Percentiles rank a stretch among this genome's conserved stretches.
phyloP scores from a whole-genome alignment of 306 rosid species.

The Cercis canadensis region DNA sequence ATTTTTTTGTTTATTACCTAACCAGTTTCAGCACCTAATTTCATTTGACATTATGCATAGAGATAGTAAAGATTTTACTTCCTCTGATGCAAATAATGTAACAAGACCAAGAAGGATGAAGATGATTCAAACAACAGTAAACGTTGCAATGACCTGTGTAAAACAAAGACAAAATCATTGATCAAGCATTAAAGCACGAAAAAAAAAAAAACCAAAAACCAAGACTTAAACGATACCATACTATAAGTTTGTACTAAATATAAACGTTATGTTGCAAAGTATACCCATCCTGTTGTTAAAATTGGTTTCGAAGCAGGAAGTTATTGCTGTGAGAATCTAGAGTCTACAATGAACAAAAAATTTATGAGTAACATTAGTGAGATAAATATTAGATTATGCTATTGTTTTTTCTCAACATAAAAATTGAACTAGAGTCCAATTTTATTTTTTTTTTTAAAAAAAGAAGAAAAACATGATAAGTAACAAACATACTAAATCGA shows the following conservation, averaged over 20 bases:
- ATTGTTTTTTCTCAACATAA: too few relatives aligned
- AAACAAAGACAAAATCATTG: not conserved
- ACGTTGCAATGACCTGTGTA: constrained; percentile 44
- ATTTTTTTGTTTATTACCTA: too few relatives aligned
- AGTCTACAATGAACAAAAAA: constrained; percentile 32
- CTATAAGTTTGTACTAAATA: not conserved
- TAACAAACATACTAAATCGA: not conserved
- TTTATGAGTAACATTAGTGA: not conserved
- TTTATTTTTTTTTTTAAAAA: not conserved
- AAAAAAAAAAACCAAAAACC: not conserved
- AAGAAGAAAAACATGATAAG: not conserved
- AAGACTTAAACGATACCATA: not conserved
- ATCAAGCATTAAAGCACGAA: not conserved
- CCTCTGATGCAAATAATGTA: constrained; percentile 45
- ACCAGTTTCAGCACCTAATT: constrained; percentile 4
- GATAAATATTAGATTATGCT: not conserved
- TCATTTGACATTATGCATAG: constrained; percentile 2
- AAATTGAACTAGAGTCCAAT: not conserved
- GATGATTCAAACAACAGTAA: constrained; percentile 40
- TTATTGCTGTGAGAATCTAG: constrained; percentile 55
- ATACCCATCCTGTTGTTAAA: constrained; percentile 56
- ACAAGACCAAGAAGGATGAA: constrained; percentile 54
- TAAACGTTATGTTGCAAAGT: not conserved
- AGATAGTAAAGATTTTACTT: constrained; percentile 38
- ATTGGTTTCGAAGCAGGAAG: constrained; percentile 58